These are phyloP conservation scores for Quercus mongolica DNA, from an alignment of 306 rosid genomes.

Conservation along the genomic window DNA sequence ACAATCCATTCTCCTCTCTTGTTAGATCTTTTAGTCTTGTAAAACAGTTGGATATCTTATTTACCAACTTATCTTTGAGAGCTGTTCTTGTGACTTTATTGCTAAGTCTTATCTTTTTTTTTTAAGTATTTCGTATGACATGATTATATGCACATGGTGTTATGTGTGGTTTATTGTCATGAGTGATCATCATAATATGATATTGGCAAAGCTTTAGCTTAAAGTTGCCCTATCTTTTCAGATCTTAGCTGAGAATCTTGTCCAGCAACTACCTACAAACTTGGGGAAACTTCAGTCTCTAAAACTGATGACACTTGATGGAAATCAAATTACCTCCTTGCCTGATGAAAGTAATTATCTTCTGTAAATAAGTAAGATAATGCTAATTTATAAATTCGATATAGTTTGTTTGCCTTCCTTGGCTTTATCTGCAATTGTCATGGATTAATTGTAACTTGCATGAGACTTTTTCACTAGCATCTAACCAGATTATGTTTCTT, in stretches of 20 bases:
- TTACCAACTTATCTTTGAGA: background rate
- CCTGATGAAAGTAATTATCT: slow-evolving; percentile 97
- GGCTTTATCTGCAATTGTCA: too few species aligned
- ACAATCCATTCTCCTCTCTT: background rate
- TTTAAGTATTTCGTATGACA: background rate
- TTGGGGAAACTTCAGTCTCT: slow-evolving; percentile 93
- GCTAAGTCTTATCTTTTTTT: background rate
- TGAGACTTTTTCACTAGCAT: too few species aligned
- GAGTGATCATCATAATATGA: background rate
- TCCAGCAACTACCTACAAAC: slow-evolving; percentile 76
- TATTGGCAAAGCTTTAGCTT: background rate
- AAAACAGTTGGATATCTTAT: background rate
- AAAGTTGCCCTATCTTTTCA: slow-evolving; percentile 34
- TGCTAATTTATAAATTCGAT: background rate
- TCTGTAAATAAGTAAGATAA: slow-evolving; percentile 36
- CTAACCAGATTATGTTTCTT: too few species aligned
- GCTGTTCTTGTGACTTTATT: background rate
- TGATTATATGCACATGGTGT: background rate
- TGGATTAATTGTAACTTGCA: too few species aligned
- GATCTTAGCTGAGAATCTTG: slow-evolving; percentile 77
- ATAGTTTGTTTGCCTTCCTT: too few species aligned
- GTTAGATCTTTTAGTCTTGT: background rate
- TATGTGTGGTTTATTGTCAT: background rate
- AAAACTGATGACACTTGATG: slow-evolving; percentile 78
- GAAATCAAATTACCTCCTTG: slow-evolving; percentile 72